These are phyloP conservation scores for Zalaria sp. DNA, from an alignment of 2,329 filamentous ascomycete genomes.

Conservation along the genomic window DNA sequence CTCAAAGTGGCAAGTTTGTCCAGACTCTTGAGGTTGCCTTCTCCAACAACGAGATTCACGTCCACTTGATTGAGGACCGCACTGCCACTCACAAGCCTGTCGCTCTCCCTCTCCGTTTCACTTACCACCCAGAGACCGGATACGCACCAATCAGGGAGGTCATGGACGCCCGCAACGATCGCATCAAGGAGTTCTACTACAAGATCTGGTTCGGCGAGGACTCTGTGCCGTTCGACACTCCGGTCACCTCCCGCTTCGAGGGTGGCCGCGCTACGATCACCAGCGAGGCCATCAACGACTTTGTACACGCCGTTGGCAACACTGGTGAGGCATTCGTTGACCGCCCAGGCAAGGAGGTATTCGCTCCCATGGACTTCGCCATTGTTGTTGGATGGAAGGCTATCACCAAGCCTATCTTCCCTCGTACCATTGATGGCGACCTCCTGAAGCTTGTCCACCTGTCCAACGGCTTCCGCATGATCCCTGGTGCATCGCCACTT, in stretches of 20 bases:
- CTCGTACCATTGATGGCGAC: conserved; percentile 88
- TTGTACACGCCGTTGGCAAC: conserved; percentile 97
- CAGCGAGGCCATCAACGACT: conserved; percentile 88
- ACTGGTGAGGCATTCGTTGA: conserved; percentile 96
- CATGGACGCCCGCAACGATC: conserved; percentile 90
- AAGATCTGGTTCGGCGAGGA: conserved; percentile 92
- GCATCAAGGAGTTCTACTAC: conserved; percentile 99
- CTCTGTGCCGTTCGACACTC: conserved; percentile 64
- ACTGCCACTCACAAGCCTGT: conserved; percentile 72
- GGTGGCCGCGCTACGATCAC: conserved; percentile 81
- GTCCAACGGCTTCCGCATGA: conserved; percentile 96
- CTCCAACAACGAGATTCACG: conserved; percentile 63
- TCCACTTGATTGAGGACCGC: conserved; percentile 87
- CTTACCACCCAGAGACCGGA: conserved; percentile 85
- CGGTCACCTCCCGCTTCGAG: conserved; percentile 77
- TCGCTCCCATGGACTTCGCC: conserved; percentile 83
- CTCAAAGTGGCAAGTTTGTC: conserved; percentile 70
- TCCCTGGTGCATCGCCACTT: conserved; percentile 83
- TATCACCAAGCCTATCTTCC: conserved; percentile 98
- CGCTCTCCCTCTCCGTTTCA: conserved; percentile 76
- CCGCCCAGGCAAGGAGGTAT: conserved; percentile 82
- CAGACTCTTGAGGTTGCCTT: conserved; percentile 78
- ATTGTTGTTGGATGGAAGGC: conserved; percentile 51
- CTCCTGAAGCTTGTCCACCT: conserved; percentile 90
- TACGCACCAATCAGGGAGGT: conserved; percentile 97